Base-by-base conservation (phyloP, 2,329 filamentous ascomycete species). In the Juglanconis juglandina region DNA sequence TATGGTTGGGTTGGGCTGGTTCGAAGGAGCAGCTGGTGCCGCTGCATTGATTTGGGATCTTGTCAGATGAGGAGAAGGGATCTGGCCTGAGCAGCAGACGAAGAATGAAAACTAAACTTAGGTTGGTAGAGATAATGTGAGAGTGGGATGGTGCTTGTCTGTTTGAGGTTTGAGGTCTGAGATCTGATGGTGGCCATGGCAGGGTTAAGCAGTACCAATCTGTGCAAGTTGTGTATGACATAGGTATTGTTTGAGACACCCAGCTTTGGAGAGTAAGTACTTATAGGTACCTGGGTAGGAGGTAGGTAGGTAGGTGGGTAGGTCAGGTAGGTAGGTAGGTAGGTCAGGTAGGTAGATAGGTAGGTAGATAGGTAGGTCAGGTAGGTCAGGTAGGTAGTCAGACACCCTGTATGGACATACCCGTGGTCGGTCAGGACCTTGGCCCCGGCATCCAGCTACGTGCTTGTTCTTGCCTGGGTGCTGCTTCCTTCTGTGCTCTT, bases 391-490 rank as follows among this genome's bases (percentile, higher is more conserved):
- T 24, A 24, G 24, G 24, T 24, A 24, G 24, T 24, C 24, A 24
- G 24, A 24, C 24, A 24, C 2, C 24, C 24, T 24, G 24, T 24
- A 24, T 24, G 24, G 24, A 24, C 24, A 24, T 24, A 24, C 24
- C 24, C 24, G 24, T 24, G 24, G 24, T 24, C 24, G 24, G 24
- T 24, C 24, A 24, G 24, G 24, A 24, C 24, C 24, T 24, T 24
- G 24, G 24, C 24, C 24, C 24, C 24, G 24, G 24, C 24, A 2
- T 24, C 24, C 42, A 9, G 4, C 24, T 48, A 48, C 6, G n/a
- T 32, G 7, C 13, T 48, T 68, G 49, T 68, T 69, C 56, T 70
- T 73, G 66, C 74, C 41, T 57, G 53, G n/a, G 53, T 33, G 70
- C 17, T 71, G 66, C 50, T 69, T 37, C 14, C 57, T 62, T 50